Conservation (phyloP, 495 filamentous ascomycete species). For the Aeminium ludgeri region DNA sequence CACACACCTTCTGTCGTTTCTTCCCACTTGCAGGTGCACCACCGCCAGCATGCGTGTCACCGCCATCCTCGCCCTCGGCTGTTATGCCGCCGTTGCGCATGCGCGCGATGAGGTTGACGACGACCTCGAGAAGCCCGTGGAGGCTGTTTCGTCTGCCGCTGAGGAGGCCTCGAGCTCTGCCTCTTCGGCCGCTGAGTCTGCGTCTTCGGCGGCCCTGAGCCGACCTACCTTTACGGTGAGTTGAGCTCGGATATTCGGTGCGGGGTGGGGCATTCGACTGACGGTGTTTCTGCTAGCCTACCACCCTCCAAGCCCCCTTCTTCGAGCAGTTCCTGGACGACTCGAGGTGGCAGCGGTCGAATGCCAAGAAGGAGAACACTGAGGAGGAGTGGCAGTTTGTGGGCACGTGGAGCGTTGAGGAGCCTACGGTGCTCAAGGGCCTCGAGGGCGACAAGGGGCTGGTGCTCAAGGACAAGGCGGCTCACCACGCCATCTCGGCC, state of each 20-base stretch:
- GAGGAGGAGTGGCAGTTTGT: slow-evolving; percentile 98
- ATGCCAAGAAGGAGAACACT: slow-evolving; percentile 86
- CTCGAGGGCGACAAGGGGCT: slow-evolving; percentile 94
- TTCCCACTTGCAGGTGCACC: slow-evolving; percentile 2
- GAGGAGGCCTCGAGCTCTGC: slow-evolving; percentile 18
- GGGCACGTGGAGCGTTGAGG: slow-evolving; percentile 92
- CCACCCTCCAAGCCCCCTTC: slow-evolving; percentile 78
- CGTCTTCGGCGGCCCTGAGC: slow-evolving; percentile 40
- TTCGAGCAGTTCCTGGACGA: slow-evolving; percentile 99
- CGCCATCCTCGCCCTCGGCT: slow-evolving; percentile 20
- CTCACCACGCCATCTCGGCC: slow-evolving; percentile 97
- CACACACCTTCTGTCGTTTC: slow-evolving; percentile 1
- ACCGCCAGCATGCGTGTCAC: slow-evolving; percentile 23
- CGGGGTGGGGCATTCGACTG: background rate
- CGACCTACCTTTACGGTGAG: slow-evolving; percentile 83
- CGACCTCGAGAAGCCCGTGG: slow-evolving; percentile 12
- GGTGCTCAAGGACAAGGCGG: slow-evolving; percentile 89
- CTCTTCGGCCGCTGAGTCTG: slow-evolving; percentile 27
- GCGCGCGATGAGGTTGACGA: slow-evolving; percentile 14
- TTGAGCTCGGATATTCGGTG: slow-evolving; percentile 10
- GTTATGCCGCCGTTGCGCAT: slow-evolving; percentile 23
- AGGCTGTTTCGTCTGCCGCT: slow-evolving; percentile 5
- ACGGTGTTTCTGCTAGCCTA: slow-evolving; percentile 40
- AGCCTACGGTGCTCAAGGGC: slow-evolving; percentile 80
- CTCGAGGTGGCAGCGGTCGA: slow-evolving; percentile 72